Evolutionary conservation across 1,139 yeast genomes (phyloP).

Genomic region (Kurtzmaniella natalensis): DNA sequence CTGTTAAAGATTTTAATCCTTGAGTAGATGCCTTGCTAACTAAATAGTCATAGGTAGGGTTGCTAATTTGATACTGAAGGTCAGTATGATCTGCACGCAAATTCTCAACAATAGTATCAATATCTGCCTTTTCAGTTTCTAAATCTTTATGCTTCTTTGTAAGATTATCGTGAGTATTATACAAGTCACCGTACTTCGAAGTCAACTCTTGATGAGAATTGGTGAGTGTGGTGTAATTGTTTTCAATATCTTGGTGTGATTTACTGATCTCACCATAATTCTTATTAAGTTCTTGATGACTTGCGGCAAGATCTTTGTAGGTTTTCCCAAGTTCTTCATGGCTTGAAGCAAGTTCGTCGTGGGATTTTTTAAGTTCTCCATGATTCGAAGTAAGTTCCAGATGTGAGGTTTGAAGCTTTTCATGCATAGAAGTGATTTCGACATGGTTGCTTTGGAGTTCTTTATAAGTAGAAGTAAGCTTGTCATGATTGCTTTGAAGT

Average conservation of each 20-base stretch:
- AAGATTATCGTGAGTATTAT: too few species aligned
- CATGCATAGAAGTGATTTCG: background rate
- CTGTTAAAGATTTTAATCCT: conserved; percentile 16
- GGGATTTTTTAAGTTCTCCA: background rate
- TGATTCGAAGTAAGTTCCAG: background rate
- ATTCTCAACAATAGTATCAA: too few species aligned
- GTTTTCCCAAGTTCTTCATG: background rate
- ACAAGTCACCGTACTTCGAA: too few species aligned
- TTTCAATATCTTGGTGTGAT: too few species aligned
- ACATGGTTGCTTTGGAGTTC: background rate
- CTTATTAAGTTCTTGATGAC: background rate
- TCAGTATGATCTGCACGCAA: background rate
- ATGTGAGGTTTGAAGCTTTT: background rate
- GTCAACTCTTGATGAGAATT: too few species aligned
- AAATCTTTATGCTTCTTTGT: too few species aligned
- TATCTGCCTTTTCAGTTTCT: too few species aligned
- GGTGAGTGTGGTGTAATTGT: too few species aligned
- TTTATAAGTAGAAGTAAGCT: background rate
- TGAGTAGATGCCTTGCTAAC: conserved; percentile 16
- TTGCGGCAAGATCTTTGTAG: background rate
- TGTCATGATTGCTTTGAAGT: background rate
- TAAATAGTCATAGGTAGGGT: conserved; percentile 3
- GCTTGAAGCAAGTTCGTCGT: background rate
- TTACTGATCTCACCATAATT: too few species aligned
- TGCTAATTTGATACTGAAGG: conserved; percentile 8